phyloP scores from a whole-genome alignment of 495 filamentous ascomycete species.

The Penicillium parvum region DNA sequence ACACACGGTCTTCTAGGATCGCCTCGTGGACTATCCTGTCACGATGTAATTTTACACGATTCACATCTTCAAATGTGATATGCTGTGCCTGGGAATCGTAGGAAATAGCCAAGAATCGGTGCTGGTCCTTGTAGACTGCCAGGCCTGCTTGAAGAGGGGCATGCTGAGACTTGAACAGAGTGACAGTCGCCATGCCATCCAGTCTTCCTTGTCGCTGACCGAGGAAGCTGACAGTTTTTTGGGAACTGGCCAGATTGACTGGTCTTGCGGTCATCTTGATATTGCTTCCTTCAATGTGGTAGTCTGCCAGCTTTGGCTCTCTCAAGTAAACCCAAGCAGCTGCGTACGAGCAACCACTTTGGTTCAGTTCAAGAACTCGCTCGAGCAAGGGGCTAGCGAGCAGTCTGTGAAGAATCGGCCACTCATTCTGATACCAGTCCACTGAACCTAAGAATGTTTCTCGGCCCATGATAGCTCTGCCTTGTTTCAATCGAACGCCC shows the following conservation, averaged over 20 bases:
- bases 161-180: not conserved
- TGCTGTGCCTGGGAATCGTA: not conserved
- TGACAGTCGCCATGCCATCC: constrained; percentile 1
- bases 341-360: too few species aligned
- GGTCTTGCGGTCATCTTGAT: not conserved
- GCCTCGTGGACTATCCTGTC: not conserved
- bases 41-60: not conserved
- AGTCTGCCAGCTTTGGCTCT: constrained; percentile 4
- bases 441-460: constrained; percentile 55
- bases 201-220: constrained; percentile 10
- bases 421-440: constrained; percentile 38
- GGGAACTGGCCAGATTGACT: not conserved
- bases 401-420: constrained; percentile 29
- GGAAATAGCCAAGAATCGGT: constrained; percentile 11
- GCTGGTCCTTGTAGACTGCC: constrained; percentile 16
- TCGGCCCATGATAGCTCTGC: constrained; percentile 56
- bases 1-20: not conserved
- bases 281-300: not conserved
- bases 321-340: constrained; percentile 10
- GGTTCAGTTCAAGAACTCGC: too few species aligned
- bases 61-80: constrained; percentile 5
- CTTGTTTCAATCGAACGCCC: constrained; percentile 33
- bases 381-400: too few species aligned
- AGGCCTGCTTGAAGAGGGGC: constrained; percentile 5
- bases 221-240: constrained; percentile 1